Base-by-base conservation (phyloP, 352 stramenopile genomes). In the Lagenidium sp. region DNA sequence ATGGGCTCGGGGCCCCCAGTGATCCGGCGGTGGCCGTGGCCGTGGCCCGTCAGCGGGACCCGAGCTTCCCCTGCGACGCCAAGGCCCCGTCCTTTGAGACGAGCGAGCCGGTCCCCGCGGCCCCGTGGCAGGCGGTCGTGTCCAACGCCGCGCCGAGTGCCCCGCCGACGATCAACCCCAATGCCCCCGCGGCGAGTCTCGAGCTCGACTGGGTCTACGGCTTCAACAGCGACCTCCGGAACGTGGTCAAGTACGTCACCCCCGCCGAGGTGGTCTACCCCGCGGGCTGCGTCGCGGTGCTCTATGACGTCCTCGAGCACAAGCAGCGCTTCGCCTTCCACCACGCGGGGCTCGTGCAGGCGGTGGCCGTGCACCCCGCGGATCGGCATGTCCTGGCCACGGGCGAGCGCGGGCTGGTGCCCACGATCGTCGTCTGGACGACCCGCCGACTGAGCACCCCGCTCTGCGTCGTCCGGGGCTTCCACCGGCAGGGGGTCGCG, bases 201-300 rank as follows among this genome's bases (percentile, higher is more conserved):
- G 60, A 80, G 36, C 54, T 90, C 10, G 78, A 90, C 36, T 90
- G 78, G 78, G 36, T 90, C 41, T 87, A 90, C 44, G 78, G 78
- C 15, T 82, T 80, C 50, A 90, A 90, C 49, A 85, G 72, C 38
- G 65, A 83, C 38, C 36, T 85, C 12, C 69, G 78, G 7, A 60
- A 58, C 25, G 45, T 73, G 10, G 58, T 79, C 12, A 57, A 81
- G 36, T 90, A 90, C 47, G 48, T 85, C 15, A 81, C 74, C 1
- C 57, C 75, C 2, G 56, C 65, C 8, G 73, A 87, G 42, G 69
- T 77, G 26, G 60, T 77, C 24, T 90, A 79, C 30, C 70, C 78
- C 11, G 72, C 78, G 8, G 74, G 72, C 4, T 65, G 49, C n/a
- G 65, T 81, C 0, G 49, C 78, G 2, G 65, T 87, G 4, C 42